Conservation (phyloP, 1,139 yeast genomes). For the Nadsonia starkeyi-henricii region DNA sequence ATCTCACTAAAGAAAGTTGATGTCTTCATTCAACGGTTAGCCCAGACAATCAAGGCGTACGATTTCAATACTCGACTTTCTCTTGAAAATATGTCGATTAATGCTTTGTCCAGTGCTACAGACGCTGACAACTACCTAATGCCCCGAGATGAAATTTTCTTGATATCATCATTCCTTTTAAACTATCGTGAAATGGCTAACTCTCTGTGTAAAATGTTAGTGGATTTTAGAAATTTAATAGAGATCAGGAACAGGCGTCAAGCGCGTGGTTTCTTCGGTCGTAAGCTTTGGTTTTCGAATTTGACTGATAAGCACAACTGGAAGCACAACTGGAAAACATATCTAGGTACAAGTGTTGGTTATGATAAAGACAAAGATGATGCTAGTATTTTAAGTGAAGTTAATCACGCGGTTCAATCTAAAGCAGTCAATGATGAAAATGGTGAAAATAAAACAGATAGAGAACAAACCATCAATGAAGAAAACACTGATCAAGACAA, state of each 20-base stretch:
- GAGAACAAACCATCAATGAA: background rate
- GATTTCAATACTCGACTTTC: slow-evolving; percentile 17
- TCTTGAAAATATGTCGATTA: slow-evolving; percentile 7
- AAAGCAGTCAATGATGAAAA: background rate
- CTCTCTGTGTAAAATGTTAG: slow-evolving; percentile 22
- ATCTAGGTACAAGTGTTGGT: slow-evolving; percentile 19
- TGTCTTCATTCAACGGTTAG: slow-evolving; percentile 17
- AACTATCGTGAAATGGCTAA: slow-evolving; percentile 31
- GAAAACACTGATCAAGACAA: background rate
- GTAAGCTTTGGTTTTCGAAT: slow-evolving; percentile 30
- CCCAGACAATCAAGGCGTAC: slow-evolving; percentile 23
- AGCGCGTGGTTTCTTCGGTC: slow-evolving; percentile 25
- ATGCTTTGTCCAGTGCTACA: slow-evolving; percentile 1
- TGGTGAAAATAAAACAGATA: background rate
- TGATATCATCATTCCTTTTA: slow-evolving; percentile 34
- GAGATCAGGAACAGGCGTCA: slow-evolving; percentile 24
- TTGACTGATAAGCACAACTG: slow-evolving; percentile 22
- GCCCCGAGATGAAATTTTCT: slow-evolving; percentile 36
- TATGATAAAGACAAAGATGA: slow-evolving; percentile 16
- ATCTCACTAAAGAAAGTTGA: slow-evolving; percentile 19
- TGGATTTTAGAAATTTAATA: slow-evolving; percentile 21
- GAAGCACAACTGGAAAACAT: slow-evolving; percentile 22
- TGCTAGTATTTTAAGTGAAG: slow-evolving; percentile 9
- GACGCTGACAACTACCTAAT: slow-evolving; percentile 18
- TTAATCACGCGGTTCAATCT: background rate